Base-by-base conservation (phyloP, 192 early-diverging fungal species). In the Coemansia erecta region DNA sequence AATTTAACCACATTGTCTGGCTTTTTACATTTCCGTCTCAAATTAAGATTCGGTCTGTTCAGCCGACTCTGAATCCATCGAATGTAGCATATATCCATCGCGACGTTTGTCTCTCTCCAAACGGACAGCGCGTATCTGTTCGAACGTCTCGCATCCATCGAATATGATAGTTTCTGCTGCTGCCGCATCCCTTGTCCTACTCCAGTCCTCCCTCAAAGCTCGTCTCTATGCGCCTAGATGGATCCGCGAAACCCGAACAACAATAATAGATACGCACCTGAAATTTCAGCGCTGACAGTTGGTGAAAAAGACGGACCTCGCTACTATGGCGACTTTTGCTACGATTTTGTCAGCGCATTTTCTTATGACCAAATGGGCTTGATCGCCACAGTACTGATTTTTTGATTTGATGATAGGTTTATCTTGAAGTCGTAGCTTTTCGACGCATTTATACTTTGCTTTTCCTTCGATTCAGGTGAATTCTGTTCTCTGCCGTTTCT, bases 271-370 rank as follows among this genome's bases (percentile, higher is more conserved):
- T 61, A 61, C 60, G 31, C 60, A 61, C 60, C 60, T 61, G 44
- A 48, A 53, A 41, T 53, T 50, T 50, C 60, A 61, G 60, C 60
- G 60, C 60, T 61, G 60, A 61, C 50, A 53, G 50, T 61, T 39
- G 60, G 52, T 50, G 53, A 52, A 61, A 61, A 61, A 51, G 60
- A 50, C 18, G 60, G 53, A 61, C 49, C 15, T 13, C 4, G 0
- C 40, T 44, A 26, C 24, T 18, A 23, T 37, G 39, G 60, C 41
- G 24, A 43, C 39, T 26, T n/a, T 52, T 8, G 8, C 60, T 44
- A 15, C 46, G 35, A 55, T 55, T 55, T 55, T 55, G 53, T 55
- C 53, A 14, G 7, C 3, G 23, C 31, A 31, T 50, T 50, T 31
- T 37, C 8, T 6, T 15, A 14, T n/a, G 10, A 31, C 1, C 2